A percentile compares a stretch with the other conserved stretches of the same genome.
Conservation (phyloP, 1,284 basidiomycete species). For the Bjerkandera adusta region DNA sequence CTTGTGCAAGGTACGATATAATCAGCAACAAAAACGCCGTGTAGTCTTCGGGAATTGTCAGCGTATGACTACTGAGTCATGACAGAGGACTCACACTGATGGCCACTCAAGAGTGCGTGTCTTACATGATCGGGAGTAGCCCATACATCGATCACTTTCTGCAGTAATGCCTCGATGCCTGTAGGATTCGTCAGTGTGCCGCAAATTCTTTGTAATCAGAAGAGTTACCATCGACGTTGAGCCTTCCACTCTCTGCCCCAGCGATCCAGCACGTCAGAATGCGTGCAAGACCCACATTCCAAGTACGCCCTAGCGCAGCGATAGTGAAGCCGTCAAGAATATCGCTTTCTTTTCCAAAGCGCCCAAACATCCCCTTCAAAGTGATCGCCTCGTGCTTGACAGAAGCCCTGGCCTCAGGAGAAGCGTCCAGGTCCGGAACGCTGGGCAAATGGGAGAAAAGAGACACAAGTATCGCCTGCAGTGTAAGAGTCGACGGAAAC, state of each 20-base stretch:
- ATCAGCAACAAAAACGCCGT: constrained; percentile 69
- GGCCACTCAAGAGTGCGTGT: constrained; percentile 66
- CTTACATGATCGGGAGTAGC: constrained; percentile 64
- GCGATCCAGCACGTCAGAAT: constrained; percentile 68
- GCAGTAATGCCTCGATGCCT: constrained; percentile 51
- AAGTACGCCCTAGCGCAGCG: constrained; percentile 52
- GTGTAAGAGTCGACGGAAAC: constrained; percentile 49
- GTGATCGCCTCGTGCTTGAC: constrained; percentile 54
- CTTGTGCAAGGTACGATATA: constrained; percentile 50
- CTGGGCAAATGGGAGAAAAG: constrained; percentile 47
- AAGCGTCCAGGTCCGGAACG: constrained; percentile 32
- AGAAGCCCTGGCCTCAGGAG: constrained; percentile 34
- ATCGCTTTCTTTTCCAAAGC: constrained; percentile 36
- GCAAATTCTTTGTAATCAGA: constrained; percentile 2
- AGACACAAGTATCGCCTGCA: constrained; percentile 58
- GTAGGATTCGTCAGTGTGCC: neutral
- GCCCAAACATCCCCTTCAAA: constrained; percentile 49
- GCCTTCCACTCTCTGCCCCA: constrained; percentile 27
- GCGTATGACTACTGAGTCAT: constrained; percentile 1
- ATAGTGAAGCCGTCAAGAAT: constrained; percentile 53
- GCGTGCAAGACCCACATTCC: constrained; percentile 56
- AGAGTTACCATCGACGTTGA: constrained; percentile 38
- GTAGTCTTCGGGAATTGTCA: constrained; percentile 44
- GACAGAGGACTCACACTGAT: constrained; percentile 54
- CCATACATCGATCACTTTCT: constrained; percentile 58